A percentile compares a stretch with the other conserved stretches of the same genome.
Conservation (phyloP, 164 flowering plant species). For the Tetrastigma voinierianum region DNA sequence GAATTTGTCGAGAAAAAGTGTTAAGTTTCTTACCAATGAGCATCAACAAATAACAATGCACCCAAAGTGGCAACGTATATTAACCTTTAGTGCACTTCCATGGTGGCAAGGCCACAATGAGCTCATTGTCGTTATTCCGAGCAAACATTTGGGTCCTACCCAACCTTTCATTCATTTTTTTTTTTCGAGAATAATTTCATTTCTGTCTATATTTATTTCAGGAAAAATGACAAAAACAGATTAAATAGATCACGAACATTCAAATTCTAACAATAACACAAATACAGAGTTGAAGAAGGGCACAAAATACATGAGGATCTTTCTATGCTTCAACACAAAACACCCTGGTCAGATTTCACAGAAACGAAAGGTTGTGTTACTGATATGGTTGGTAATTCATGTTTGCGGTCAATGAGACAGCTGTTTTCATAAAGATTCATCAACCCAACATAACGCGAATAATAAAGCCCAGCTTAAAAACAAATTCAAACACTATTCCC, state of each 20-base stretch:
- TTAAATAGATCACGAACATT: no score
- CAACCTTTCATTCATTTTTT: no score
- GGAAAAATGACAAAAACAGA: no score
- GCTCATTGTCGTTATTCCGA: slow-evolving; percentile 6
- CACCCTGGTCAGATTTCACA: no score
- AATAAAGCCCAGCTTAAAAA: no score
- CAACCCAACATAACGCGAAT: no score
- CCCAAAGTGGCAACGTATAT: slow-evolving; percentile 16
- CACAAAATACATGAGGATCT: neutral
- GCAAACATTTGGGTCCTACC: neutral
- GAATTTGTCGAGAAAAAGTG: slow-evolving; percentile 17
- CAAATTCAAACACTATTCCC: no score
- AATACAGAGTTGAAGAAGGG: slow-evolving; percentile 13
- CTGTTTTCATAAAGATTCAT: no score
- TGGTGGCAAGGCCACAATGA: neutral
- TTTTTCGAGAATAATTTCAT: no score
- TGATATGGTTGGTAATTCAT: no score
- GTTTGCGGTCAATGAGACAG: no score
- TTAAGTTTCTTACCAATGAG: neutral
- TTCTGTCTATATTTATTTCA: neutral
- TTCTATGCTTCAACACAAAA: neutral
- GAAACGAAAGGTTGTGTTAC: no score
- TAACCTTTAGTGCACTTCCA: slow-evolving; percentile 3
- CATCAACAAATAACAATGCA: slow-evolving; percentile 15
- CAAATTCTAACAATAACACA: neutral